These are phyloP conservation scores for Coffea canephora DNA, from an alignment of 257 asterid species.

Conservation along the genomic window DNA sequence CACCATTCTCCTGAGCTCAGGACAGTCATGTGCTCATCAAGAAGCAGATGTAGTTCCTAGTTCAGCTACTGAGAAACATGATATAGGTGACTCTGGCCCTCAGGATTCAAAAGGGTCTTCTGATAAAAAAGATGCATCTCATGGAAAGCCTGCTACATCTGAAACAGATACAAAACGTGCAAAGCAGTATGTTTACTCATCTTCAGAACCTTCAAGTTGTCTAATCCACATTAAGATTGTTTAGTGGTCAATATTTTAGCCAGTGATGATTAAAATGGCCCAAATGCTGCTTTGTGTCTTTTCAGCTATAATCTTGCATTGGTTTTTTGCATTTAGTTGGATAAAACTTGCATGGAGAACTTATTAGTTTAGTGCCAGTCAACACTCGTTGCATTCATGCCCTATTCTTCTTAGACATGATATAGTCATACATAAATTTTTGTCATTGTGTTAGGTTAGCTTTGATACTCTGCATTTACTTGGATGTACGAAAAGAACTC, in stretches of 20 bases:
- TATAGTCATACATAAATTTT: background rate
- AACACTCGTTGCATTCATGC: background rate
- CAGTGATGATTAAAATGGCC: background rate
- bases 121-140: slow-evolving; percentile 60
- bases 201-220: slow-evolving; percentile 13
- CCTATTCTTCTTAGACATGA: background rate
- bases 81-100: slow-evolving; percentile 45
- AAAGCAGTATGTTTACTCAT: slow-evolving; percentile 69
- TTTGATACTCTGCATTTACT: slow-evolving; percentile 2
- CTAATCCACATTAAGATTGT: background rate
- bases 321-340: background rate
- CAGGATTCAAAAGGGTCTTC: slow-evolving; percentile 49
- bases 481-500: background rate
- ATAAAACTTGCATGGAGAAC: background rate
- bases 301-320: background rate
- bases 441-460: too few species aligned
- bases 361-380: background rate
- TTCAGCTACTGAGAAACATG: slow-evolving; percentile 49
- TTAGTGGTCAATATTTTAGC: background rate
- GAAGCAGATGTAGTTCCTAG: slow-evolving; percentile 55
- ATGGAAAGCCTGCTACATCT: slow-evolving; percentile 43
- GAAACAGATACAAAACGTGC: slow-evolving; percentile 90
- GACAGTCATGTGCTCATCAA: slow-evolving; percentile 40
- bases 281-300: background rate
- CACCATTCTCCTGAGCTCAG: slow-evolving; percentile 39